phyloP scores from a whole-genome alignment of 306 rosid genomes.

The Lathyrus sativus region DNA sequence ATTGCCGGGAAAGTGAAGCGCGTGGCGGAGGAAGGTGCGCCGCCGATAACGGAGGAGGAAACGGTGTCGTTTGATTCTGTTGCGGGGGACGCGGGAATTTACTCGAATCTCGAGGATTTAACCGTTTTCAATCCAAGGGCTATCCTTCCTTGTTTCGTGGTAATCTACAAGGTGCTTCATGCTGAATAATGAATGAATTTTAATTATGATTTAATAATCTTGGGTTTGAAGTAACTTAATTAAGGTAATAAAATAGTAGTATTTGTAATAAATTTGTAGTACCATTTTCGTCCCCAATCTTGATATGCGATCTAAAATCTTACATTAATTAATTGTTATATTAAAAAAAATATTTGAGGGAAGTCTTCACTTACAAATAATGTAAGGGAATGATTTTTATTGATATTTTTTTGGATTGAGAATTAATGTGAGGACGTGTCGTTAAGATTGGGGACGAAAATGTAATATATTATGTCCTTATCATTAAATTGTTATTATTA shows the following conservation, averaged over 20 bases:
- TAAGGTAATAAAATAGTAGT: neutral
- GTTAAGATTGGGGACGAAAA: slow-evolving; percentile 24
- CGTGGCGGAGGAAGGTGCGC: slow-evolving; percentile 50
- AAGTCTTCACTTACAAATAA: slow-evolving; percentile 5
- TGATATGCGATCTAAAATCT: neutral
- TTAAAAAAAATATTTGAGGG: neutral
- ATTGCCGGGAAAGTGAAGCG: slow-evolving; percentile 88
- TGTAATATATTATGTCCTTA: neutral
- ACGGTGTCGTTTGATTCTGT: slow-evolving; percentile 70
- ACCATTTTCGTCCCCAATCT: slow-evolving; percentile 25
- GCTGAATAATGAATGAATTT: neutral
- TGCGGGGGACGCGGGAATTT: slow-evolving; percentile 61
- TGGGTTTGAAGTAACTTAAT: neutral
- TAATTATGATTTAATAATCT: neutral
- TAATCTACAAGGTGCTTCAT: slow-evolving; percentile 65
- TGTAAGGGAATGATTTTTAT: slow-evolving; percentile 5
- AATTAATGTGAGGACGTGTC: slow-evolving; percentile 14
- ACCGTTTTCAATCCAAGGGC: slow-evolving; percentile 80
- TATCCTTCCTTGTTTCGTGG: slow-evolving; percentile 92
- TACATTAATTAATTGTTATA: neutral
- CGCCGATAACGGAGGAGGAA: slow-evolving; percentile 48
- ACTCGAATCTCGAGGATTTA: slow-evolving; percentile 86
- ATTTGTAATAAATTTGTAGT: neutral
- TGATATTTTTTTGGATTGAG: neutral
- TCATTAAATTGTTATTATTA: neutral